Evolutionary conservation across 2,329 filamentous ascomycete genomes (phyloP).

Genomic region (Pseudogymnoascus sp.): DNA sequence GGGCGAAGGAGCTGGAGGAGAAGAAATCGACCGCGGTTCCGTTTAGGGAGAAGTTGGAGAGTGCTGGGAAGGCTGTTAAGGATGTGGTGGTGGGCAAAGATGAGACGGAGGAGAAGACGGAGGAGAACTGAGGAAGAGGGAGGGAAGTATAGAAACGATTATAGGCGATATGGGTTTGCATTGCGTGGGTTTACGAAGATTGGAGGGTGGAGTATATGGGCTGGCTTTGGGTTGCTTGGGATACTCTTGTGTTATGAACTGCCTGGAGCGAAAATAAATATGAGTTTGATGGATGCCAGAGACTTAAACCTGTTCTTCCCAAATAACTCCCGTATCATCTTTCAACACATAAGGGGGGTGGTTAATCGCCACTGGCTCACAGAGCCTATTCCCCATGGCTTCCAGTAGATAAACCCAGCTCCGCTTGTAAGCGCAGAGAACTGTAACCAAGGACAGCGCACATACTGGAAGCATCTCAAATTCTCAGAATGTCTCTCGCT

Average conservation of each 20-base stretch:
- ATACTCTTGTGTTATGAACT: slow-evolving; percentile 6
- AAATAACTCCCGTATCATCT: not conserved
- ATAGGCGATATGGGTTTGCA: not conserved
- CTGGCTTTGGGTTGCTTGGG: slow-evolving; percentile 1
- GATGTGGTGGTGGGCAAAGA: not conserved
- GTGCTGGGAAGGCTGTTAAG: not conserved
- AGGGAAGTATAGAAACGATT: not conserved
- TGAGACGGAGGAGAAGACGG: not conserved
- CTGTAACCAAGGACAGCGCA: not conserved
- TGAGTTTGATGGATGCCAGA: not conserved
- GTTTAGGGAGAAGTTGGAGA: not conserved
- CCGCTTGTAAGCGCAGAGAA: not conserved
- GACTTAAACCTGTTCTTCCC: not conserved
- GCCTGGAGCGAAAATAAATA: not conserved
- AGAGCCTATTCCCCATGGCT: not conserved
- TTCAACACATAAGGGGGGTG: too few species aligned
- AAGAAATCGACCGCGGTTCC: not conserved
- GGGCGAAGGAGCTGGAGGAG: slow-evolving; percentile 6
- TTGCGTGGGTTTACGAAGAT: not conserved
- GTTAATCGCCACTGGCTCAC: not conserved
- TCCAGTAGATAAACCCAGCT: not conserved
- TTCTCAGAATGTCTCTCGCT: not conserved
- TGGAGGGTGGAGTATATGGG: not conserved
- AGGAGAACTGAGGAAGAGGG: not conserved
- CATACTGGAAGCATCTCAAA: not conserved